A percentile compares a stretch with the other conserved stretches of the same genome.
Conservation (phyloP, 768 basidiomycete genomes). For the Tubosaeta sp. region DNA sequence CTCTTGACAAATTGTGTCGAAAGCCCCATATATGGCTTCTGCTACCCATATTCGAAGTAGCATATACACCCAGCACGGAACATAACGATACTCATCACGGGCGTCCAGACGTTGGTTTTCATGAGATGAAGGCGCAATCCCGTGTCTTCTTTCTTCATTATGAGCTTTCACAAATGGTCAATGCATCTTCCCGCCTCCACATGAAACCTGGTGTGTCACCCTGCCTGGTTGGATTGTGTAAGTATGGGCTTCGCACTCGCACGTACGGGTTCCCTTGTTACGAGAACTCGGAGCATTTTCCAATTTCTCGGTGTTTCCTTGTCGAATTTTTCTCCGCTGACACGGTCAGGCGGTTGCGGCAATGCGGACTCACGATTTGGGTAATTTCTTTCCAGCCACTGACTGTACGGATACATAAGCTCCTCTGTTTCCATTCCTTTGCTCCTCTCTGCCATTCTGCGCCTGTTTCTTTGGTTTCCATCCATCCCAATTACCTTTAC, state of each 20-base stretch:
- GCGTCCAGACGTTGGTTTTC: not conserved
- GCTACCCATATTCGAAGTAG: too few species aligned
- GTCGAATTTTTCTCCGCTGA: not conserved
- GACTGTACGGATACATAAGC: conserved; percentile 22
- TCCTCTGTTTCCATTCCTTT: not conserved
- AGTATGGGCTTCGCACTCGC: not conserved
- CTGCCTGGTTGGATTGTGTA: not conserved
- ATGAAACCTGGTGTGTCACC: not conserved
- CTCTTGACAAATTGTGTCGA: not conserved
- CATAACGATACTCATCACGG: not conserved
- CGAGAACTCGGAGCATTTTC: conserved; percentile 8
- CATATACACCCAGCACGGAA: not conserved
- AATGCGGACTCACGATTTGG: not conserved
- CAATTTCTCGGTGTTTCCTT: not conserved
- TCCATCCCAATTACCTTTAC: not conserved
- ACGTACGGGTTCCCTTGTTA: conserved; percentile 8
- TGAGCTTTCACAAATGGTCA: not conserved
- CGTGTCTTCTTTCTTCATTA: not conserved
- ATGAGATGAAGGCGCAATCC: too few species aligned
- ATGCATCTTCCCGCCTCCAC: not conserved
- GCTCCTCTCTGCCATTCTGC: not conserved
- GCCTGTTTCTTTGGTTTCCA: not conserved
- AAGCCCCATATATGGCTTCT: not conserved
- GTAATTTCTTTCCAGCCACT: conserved; percentile 20
- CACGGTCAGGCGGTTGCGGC: conserved; percentile 1